Base-by-base conservation (phyloP, 1,284 basidiomycete species). In the Rhodotorula sp. region DNA sequence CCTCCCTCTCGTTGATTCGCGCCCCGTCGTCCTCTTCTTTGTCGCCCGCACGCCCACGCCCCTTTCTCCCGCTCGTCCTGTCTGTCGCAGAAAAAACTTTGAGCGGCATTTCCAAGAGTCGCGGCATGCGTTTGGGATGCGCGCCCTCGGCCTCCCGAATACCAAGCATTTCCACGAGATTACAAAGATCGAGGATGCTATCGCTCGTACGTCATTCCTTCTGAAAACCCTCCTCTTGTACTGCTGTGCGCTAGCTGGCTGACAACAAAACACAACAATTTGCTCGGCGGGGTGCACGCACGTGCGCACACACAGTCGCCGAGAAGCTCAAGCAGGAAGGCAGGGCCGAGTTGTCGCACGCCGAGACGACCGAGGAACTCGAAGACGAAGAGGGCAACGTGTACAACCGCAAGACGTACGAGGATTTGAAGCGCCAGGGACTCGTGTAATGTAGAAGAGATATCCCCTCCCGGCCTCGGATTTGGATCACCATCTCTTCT, bases 111-210 rank as follows among this genome's bases (percentile, higher is more conserved):
- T 95, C 83, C 82, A 92, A 85, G 96, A 99, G 84, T 91, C 91
- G 51, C 85, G 95, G 66, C 96, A 99, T 82, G 92, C 95, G 2
- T 99, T 98, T 77, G 96, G 95, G 44, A 97, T 99, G 93, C 89
- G 94, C 54, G 95, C 96, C 6, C 85, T 99, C 44, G 96, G 96
- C 24, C 83, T 99, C 73, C 96, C 96, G 1, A 99, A 98, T 77
- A 97, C 95, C 2, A 95, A 95, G 80, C 96, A 99, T 82, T 99
- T 99, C 84, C 92, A 96, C 78, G 95, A 97, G 81, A 97, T 99
- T 73, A 99, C 95, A 29, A 87, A 90, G 64, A 99, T 99, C 75
- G 90, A 93, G 77, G 96, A 99, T 83, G 96, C 95, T 0, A 86
- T 98, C 70, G 88, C 93, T 59, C 84, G 93, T 95, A 79, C 78